phyloP scores from a whole-genome alignment of 2,329 filamentous ascomycete genomes.

The Plenodomus biglobosus region DNA sequence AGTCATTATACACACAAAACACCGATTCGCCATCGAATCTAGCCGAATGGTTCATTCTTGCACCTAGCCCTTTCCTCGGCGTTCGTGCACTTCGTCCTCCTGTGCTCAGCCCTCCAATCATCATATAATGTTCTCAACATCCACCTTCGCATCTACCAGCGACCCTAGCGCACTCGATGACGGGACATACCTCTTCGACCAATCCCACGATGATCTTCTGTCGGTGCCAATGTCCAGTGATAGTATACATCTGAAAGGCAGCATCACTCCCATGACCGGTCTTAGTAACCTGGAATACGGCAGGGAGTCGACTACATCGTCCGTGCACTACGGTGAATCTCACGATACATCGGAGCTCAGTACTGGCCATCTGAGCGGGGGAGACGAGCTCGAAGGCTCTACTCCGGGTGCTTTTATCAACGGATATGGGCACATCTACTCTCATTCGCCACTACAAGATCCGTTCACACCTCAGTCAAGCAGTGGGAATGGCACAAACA shows the following conservation, averaged over 20 bases:
- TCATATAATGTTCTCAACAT: constrained; percentile 37
- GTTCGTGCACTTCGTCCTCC: constrained; percentile 16
- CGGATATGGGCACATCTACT: constrained; percentile 31
- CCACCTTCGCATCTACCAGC: constrained; percentile 36
- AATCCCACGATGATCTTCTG: constrained; percentile 34
- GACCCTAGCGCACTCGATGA: constrained; percentile 40
- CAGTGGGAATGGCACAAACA: constrained; percentile 15
- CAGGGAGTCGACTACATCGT: constrained; percentile 44
- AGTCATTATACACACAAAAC: constrained; percentile 12
- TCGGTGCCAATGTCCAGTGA: constrained; percentile 39
- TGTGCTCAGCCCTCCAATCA: not conserved
- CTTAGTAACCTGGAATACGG: constrained; percentile 43
- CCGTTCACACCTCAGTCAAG: constrained; percentile 28
- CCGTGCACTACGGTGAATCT: constrained; percentile 43
- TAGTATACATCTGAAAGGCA: constrained; percentile 37
- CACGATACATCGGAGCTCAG: constrained; percentile 41
- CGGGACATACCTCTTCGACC: constrained; percentile 39
- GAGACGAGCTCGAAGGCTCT: constrained; percentile 36
- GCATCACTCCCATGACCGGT: constrained; percentile 33
- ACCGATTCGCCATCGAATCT: constrained; percentile 10
- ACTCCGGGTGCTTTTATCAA: constrained; percentile 33
- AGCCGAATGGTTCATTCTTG: constrained; percentile 27
- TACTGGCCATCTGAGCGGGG: constrained; percentile 35
- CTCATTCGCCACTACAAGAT: constrained; percentile 33
- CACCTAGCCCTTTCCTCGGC: constrained; percentile 22